Percentiles rank a stretch among this genome's conserved stretches.
These are phyloP conservation scores for Kalanchoe fedtschenkoi DNA, from an alignment of 164 flowering plant genomes.

Conservation along the genomic window DNA sequence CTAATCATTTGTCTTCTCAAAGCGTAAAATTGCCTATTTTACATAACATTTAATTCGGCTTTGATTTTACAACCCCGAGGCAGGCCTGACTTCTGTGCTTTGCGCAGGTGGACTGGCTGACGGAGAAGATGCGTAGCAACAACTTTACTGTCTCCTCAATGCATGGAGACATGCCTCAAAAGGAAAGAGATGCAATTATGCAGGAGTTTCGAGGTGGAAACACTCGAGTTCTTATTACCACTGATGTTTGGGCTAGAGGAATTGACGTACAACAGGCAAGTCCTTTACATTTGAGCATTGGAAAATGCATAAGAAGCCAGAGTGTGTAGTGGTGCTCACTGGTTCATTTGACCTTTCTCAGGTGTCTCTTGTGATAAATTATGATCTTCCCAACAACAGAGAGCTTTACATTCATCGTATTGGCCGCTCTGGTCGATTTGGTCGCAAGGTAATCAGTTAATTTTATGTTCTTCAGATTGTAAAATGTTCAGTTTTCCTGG, in stretches of 20 bases:
- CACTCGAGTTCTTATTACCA: slow-evolving; percentile 88
- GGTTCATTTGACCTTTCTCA: slow-evolving; percentile 13
- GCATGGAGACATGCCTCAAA: slow-evolving; percentile 99
- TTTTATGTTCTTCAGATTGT: not conserved
- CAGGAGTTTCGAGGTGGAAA: slow-evolving; percentile 57
- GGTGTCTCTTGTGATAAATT: slow-evolving; percentile 95
- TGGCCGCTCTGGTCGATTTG: slow-evolving; percentile 99
- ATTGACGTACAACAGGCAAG: slow-evolving; percentile 96
- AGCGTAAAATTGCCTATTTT: no score
- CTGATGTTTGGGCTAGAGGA: slow-evolving; percentile 98
- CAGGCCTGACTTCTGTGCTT: not conserved
- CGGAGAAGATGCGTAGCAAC: slow-evolving; percentile 66
- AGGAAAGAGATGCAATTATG: slow-evolving; percentile 93
- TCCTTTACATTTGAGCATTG: not conserved
- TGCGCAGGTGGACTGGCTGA: slow-evolving; percentile 74
- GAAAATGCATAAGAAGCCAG: not conserved
- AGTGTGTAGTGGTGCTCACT: not conserved
- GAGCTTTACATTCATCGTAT: slow-evolving; percentile 96
- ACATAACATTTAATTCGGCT: no score
- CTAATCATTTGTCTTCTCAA: no score
- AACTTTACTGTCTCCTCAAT: slow-evolving; percentile 87
- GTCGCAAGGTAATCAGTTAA: slow-evolving; percentile 81
- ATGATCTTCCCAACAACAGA: slow-evolving; percentile 94
- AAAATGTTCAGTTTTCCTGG: not conserved
- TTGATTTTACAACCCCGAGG: not conserved